phyloP scores from a whole-genome alignment of 768 basidiomycete species.

The Coprinellus micaceus region DNA sequence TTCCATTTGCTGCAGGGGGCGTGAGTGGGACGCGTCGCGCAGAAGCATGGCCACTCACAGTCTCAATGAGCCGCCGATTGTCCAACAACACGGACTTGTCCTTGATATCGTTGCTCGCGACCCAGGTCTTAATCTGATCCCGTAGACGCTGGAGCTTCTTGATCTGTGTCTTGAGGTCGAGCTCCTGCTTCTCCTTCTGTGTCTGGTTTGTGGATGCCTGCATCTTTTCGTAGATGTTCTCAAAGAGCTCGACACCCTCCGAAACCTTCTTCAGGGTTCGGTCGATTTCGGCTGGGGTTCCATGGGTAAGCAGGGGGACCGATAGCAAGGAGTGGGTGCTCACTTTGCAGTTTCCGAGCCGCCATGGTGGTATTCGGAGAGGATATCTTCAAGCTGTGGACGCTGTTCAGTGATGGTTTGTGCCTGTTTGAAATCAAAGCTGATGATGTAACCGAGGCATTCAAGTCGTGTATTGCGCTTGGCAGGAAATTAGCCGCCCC shows the following conservation, averaged over 20 bases:
- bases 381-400: no score
- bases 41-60: slow-evolving; percentile 53
- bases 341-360: slow-evolving; percentile 87
- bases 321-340: slow-evolving; percentile 5
- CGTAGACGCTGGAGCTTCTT: slow-evolving; percentile 98
- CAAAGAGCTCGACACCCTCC: slow-evolving; percentile 93
- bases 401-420: slow-evolving; percentile 4
- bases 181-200: slow-evolving; percentile 51
- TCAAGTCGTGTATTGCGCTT: neutral
- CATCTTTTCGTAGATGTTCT: slow-evolving; percentile 98
- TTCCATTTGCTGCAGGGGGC: slow-evolving; percentile 93
- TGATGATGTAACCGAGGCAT: neutral
- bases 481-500: no score
- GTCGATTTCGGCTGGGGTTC: slow-evolving; percentile 87
- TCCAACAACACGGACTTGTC: slow-evolving; percentile 92
- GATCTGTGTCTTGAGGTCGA: slow-evolving; percentile 78
- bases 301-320: neutral
- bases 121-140: slow-evolving; percentile 99
- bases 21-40: slow-evolving; percentile 6
- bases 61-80: slow-evolving; percentile 94
- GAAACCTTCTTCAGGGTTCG: slow-evolving; percentile 95
- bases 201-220: slow-evolving; percentile 88
- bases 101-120: slow-evolving; percentile 96
- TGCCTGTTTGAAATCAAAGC: slow-evolving; percentile 1
- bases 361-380: slow-evolving; percentile 71